Evolutionary conservation across 208 protist species (phyloP), one percentile per base, ranked within the genome.

Genomic region (Angomonas ambiguus): DNA sequence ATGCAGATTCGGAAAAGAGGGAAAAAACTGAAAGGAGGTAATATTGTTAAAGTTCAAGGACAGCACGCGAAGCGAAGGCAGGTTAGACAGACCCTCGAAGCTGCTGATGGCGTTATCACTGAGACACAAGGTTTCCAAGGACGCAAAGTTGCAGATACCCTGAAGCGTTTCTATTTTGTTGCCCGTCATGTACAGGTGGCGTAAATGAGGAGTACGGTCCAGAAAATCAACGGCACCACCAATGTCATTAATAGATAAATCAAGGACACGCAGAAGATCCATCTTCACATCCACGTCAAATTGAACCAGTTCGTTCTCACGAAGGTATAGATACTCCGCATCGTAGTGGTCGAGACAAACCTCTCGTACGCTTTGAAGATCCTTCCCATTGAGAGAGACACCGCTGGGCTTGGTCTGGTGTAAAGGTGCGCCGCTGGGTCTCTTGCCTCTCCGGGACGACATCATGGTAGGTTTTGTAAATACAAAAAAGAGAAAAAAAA

Each of bases 21-120:
- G 87, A 71, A 90, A 97, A 57, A 80, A 64, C 57, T 95, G 78
- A 53, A 97, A 97, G 65, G 76, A 88, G 13, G 85, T 75, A 72
- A 97, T 96, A 67, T 84, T 92, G 74, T 97, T 95, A 78, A 96
- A 96, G 80, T 95, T 97, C 42, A 97, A 79, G 35, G 90, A 96
- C 55, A 97, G 87, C 55, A 97, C 90, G 10, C 92, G 87, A 22
- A 97, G 77, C 65, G 87, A 87, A 27, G 86, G 92, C 53, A 97
- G 71, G 64, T 86, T 86, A 41, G 89, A 79, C 32, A 97, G 83
- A 1, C 92, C 90, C 51, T 88, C 85, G 70, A 97, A 97, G 72
- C 77, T 92, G 76, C 68, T 88, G 78, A 97, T 95, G 48, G 71
- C 70, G 77, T 97, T 97, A 80, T 95, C 89, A 71, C 87, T 94